Evolutionary conservation across 2,329 filamentous ascomycete genomes (phyloP).

Genomic region (Fusarium succisae): DNA sequence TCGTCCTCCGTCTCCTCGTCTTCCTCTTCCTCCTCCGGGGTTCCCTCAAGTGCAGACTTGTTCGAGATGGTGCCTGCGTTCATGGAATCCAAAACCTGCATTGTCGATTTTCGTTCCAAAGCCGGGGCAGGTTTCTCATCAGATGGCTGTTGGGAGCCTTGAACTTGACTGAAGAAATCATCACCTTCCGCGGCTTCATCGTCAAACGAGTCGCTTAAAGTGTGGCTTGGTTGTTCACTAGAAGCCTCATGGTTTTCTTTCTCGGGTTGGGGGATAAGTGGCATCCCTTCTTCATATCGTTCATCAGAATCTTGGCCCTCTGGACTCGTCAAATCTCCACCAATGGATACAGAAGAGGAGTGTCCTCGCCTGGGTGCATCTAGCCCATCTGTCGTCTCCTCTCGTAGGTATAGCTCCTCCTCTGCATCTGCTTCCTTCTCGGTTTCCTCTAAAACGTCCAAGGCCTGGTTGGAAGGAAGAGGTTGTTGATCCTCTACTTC

Average conservation of each 20-base stretch:
- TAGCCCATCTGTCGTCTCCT: conserved; percentile 13
- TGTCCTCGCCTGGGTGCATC: conserved; percentile 33
- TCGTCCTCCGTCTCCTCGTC: background rate
- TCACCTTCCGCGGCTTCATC: conserved; percentile 62
- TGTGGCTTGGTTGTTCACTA: conserved; percentile 33
- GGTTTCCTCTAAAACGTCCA: conserved; percentile 62
- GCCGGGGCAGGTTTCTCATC: conserved; percentile 26
- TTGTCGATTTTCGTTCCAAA: conserved; percentile 75
- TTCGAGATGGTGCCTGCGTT: conserved; percentile 47
- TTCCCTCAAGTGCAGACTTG: conserved; percentile 47
- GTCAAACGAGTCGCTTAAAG: conserved; percentile 49
- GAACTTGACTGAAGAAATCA: conserved; percentile 70
- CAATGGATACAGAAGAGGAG: conserved; percentile 50
- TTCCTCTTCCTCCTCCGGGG: conserved; percentile 37
- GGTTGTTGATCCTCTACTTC: conserved; percentile 48
- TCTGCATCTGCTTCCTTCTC: conserved; percentile 59
- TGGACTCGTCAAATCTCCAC: conserved; percentile 53
- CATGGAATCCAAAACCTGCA: conserved; percentile 68
- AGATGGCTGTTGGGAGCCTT: conserved; percentile 41
- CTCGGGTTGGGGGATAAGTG: conserved; percentile 60
- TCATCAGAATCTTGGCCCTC: conserved; percentile 61
- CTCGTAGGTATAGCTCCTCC: conserved; percentile 48
- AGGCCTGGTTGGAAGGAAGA: conserved; percentile 60
- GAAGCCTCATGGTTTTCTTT: background rate
- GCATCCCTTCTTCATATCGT: conserved; percentile 76